Evolutionary conservation across 176 grass and related monocot genomes (phyloP), one percentile per base, ranked within the genome.

Genomic region (Triticum monococcum): DNA sequence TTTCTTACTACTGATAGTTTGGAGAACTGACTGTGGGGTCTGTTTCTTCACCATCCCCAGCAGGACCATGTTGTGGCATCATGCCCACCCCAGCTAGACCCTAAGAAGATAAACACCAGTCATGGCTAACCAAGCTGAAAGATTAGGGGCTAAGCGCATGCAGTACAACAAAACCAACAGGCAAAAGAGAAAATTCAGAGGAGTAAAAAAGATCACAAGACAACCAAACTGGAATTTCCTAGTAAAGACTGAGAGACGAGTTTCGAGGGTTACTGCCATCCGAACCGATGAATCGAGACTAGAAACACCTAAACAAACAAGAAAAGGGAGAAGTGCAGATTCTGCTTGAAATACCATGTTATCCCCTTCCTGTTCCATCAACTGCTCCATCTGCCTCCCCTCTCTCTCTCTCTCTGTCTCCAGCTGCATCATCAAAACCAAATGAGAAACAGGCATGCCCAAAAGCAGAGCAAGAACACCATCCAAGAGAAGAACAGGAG

Each of bases 11-110:
- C 11, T 1, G 54, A 24, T 62, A 0, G 54, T 38, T 79, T 38
- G 20, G 18, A 61, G 54, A 77, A 78, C 81, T 86, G 37, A 93
- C 89, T 8, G 89, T 94, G 54, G 92, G 92, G 62, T 94, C 92
- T 64, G 80, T 91, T 48, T 91, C 89, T 56, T 94, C 92, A 37
- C 90, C 89, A 12, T 93, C 89, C 7, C 68, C 62, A 28, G 64
- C 72, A n/a, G 64, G 68, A 52, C 11, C 52, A 3, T 61, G 59
- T 23, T 14, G 75, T n/a, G 30, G 3, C 76, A 61, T 12, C 3
- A 79, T 79, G 76, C 31, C 54, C 5, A 0, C 31, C 54, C 32
- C 76, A 25, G 54, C 54, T 79, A 79, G 31, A 79, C 16, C 54
- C 54, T 79, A 35, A 38, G 20, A 79, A 23, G 32, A 61, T 37